Evolutionary conservation across 495 filamentous ascomycete genomes (phyloP).

Genomic region (Pseudoneurospora amorphoporcata): DNA sequence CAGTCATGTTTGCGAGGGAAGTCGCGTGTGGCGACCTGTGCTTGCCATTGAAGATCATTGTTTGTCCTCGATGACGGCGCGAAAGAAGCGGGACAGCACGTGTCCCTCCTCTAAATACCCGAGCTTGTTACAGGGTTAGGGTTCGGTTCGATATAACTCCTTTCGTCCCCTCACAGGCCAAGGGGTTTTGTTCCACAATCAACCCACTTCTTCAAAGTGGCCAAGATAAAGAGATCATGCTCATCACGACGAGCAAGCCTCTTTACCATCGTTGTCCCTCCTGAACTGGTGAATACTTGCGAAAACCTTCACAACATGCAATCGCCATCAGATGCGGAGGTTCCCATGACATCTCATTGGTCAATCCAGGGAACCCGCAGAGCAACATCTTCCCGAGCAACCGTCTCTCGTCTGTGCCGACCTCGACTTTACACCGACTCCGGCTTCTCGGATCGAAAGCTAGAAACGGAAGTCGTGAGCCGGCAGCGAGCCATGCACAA

Average conservation of each 20-base stretch:
- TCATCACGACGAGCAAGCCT: neutral
- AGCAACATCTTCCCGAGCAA: neutral
- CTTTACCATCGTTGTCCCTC: neutral
- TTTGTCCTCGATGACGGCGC: conserved; percentile 11
- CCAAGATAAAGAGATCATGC: neutral
- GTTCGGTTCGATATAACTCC: neutral
- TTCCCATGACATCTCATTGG: neutral
- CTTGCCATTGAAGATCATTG: neutral
- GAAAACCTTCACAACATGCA: neutral
- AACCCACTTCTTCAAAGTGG: neutral
- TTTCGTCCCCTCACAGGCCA: neutral
- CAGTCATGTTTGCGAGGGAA: neutral
- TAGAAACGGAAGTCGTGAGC: neutral
- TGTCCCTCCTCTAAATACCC: conserved; percentile 6
- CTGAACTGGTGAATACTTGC: neutral
- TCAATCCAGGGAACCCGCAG: neutral
- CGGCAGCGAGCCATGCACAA: neutral
- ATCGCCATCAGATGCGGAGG: neutral
- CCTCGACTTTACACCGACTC: neutral
- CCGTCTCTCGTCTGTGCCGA: neutral
- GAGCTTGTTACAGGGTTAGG: neutral
- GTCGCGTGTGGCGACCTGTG: neutral
- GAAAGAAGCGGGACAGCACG: conserved; percentile 32
- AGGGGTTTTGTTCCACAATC: neutral
- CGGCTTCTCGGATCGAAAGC: neutral